These are phyloP conservation scores for Phytophthora agathidicida DNA, from an alignment of 352 stramenopile species.

Conservation along the genomic window DNA sequence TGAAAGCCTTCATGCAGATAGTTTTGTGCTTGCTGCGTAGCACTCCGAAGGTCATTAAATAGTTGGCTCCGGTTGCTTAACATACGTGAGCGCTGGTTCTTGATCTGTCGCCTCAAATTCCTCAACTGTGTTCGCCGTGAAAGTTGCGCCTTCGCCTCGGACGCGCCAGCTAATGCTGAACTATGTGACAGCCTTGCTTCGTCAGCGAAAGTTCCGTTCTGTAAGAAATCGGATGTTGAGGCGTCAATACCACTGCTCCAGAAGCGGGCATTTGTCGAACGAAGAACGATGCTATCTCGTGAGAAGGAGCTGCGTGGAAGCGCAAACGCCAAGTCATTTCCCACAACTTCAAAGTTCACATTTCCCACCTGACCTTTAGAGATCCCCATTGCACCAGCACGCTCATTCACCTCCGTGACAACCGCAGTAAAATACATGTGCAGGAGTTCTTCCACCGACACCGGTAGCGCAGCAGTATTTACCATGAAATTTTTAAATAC, in stretches of 20 bases:
- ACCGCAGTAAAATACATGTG: conserved; percentile 40
- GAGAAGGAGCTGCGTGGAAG: conserved; percentile 84
- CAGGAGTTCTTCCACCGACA: conserved; percentile 43
- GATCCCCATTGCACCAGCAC: conserved; percentile 25
- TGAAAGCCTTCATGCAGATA: conserved; percentile 87
- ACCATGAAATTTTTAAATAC: conserved; percentile 47
- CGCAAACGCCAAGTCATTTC: conserved; percentile 83
- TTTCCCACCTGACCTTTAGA: conserved; percentile 13
- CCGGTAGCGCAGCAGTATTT: conserved; percentile 41
- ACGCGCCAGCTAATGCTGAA: conserved; percentile 43
- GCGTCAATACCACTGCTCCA: conserved; percentile 75
- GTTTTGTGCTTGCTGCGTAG: conserved; percentile 82
- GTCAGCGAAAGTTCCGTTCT: conserved; percentile 73
- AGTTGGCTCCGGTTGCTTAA: conserved; percentile 84
- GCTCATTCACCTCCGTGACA: conserved; percentile 18
- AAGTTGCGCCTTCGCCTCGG: conserved; percentile 62
- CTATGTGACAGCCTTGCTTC: conserved; percentile 54
- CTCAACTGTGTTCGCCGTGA: conserved; percentile 65
- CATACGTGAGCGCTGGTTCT: conserved; percentile 83
- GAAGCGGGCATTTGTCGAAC: conserved; percentile 73
- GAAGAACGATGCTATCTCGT: conserved; percentile 71
- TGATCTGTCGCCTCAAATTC: conserved; percentile 77
- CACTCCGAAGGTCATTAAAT: conserved; percentile 82
- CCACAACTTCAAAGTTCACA: conserved; percentile 68
- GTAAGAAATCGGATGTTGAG: conserved; percentile 73